Evolutionary conservation across 2,329 filamentous ascomycete species (phyloP).

Genomic region (Fusarium sp.): DNA sequence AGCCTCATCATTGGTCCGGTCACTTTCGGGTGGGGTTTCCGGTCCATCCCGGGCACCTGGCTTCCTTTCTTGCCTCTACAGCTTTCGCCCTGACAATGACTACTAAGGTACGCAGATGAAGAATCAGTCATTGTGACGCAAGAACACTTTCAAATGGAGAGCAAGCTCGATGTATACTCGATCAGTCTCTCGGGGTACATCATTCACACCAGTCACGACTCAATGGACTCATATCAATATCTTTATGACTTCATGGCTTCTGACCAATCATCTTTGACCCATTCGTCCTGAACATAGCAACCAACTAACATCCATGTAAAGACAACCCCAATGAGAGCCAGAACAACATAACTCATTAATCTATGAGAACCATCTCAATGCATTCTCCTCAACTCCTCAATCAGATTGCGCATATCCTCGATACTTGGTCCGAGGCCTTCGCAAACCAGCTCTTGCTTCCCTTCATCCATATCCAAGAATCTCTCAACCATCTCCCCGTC

Average conservation of each 20-base stretch:
- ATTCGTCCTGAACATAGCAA: conserved; percentile 35
- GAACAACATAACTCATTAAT: neutral
- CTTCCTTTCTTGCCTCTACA: conserved; percentile 18
- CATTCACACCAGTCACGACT: neutral
- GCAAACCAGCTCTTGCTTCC: conserved; percentile 62
- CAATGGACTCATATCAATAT: conserved; percentile 21
- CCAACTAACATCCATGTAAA: neutral
- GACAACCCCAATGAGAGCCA: neutral
- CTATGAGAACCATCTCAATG: conserved; percentile 53
- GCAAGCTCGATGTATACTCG: neutral
- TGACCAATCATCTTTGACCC: conserved; percentile 37
- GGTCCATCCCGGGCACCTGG: conserved; percentile 44
- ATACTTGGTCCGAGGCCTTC: conserved; percentile 68
- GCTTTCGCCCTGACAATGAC: conserved; percentile 15
- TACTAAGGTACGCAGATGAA: neutral
- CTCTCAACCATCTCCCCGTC: conserved; percentile 91
- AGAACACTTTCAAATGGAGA: neutral
- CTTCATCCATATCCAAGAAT: conserved; percentile 77
- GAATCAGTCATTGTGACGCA: neutral
- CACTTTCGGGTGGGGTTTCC: conserved; percentile 40
- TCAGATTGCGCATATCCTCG: conserved; percentile 67
- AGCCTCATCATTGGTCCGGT: conserved; percentile 54
- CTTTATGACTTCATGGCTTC: neutral
- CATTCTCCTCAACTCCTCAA: conserved; percentile 70
- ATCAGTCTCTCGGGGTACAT: neutral